A percentile compares a stretch with the other conserved stretches of the same genome.
phyloP scores from a whole-genome alignment of 2,329 filamentous ascomycete species.

The Microcyclospora tardicrescens region DNA sequence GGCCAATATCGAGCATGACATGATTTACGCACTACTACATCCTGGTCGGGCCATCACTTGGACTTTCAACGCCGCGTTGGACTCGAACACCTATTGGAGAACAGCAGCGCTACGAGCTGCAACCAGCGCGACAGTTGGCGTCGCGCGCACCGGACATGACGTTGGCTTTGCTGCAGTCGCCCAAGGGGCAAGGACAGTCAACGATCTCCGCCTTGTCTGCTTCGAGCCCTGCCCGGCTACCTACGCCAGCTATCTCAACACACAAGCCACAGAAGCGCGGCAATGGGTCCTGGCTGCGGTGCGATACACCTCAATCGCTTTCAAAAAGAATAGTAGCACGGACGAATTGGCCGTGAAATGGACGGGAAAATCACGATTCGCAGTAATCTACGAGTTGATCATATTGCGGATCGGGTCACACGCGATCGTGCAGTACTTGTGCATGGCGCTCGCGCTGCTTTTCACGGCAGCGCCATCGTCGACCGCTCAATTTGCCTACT shows the following conservation, averaged over 20 bases:
- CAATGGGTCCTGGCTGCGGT: constrained; percentile 3
- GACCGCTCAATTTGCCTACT: constrained; percentile 6
- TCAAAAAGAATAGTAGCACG: constrained; percentile 2
- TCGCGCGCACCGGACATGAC: constrained; percentile 4
- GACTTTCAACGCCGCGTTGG: constrained; percentile 3
- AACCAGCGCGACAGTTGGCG: constrained; percentile 1
- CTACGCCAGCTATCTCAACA: constrained; percentile 1
- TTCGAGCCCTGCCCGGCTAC: constrained; percentile 4
- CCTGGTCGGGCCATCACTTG: constrained; percentile 9
- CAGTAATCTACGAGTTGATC: constrained; percentile 6
- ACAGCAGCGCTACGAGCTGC: constrained; percentile 7
- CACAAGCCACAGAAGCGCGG: constrained; percentile 1
- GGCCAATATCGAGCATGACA: constrained; percentile 7
- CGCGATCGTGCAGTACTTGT: constrained; percentile 10
- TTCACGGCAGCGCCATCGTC: constrained; percentile 9
- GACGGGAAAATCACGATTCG: constrained; percentile 6
- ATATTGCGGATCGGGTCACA: constrained; percentile 7
- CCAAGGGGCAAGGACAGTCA: neutral
- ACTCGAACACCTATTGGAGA: constrained; percentile 6
- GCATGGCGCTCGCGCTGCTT: constrained; percentile 8
- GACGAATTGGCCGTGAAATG: constrained; percentile 1
- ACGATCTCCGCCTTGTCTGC: constrained; percentile 9
- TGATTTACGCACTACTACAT: constrained; percentile 4
- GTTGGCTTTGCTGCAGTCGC: constrained; percentile 7
- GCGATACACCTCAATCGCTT: constrained; percentile 7